Base-by-base conservation (phyloP, 805 yeast genomes). In the Candida maesae region DNA sequence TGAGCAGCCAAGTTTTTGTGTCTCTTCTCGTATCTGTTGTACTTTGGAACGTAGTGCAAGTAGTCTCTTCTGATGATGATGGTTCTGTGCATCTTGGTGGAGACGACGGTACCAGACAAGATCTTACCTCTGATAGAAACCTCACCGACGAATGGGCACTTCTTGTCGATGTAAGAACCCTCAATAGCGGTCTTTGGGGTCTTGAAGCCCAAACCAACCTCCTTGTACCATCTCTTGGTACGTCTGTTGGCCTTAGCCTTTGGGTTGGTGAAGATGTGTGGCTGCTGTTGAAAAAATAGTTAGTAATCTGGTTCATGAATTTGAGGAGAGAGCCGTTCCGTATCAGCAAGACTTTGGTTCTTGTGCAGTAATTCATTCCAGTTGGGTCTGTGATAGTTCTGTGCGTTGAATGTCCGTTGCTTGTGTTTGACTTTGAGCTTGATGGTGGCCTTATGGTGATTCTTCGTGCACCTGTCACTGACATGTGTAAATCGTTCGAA, bases 41-140 rank as follows among this genome's bases (percentile, higher is more conserved):
- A 93, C 84, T 93, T 93, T 76, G 98, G 95, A 74, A 93, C 86
- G 80, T 88, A 93, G 81, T 93, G 99, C 73, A 93, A 87, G 95
- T 93, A 93, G 71, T 93, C 98, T 80, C 99, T 91, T 84, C 99
- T 90, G 80, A 93, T 86, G 73, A 93, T 84, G 79, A 93, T 85
- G 66, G 99, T 93, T 82, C 99, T 93, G 95, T 93, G 99, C 99
- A 93, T 93, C 82, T 93, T 93, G 83, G 99, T 90, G 67, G 99
- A 93, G 62, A 93, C 96, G 76, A 93, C 99, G 70, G 95, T 86
- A 78, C 99, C 99, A 63, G 96, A 84, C 73, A 93, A 84, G 72
- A 93, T 93, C 80, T 87, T 90, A 80, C 99, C 99, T 81, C 99
- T 89, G 85, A 93, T 93, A 61, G 98, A 90, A 63, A 93, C 83